Conservation (phyloP, 176 grass and related monocot species). For the Raddia guianensis region DNA sequence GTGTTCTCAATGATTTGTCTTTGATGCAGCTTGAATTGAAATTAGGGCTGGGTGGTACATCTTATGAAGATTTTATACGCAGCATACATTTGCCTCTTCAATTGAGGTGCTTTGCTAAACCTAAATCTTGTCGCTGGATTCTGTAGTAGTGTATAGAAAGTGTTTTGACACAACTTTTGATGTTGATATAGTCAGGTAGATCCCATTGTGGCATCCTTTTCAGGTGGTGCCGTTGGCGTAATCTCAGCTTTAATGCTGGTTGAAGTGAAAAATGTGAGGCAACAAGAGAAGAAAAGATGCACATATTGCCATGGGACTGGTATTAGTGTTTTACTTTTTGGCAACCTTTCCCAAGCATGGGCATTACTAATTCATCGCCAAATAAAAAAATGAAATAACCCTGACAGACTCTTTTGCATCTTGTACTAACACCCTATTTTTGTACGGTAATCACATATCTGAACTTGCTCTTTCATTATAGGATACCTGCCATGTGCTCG, state of each 20-base stretch:
- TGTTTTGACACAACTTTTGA: conserved; percentile 11
- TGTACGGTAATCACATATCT: conserved; percentile 18
- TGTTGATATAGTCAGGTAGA: conserved; percentile 74
- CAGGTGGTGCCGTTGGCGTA: conserved; percentile 84
- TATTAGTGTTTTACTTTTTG: conserved; percentile 45
- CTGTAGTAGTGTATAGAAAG: conserved; percentile 13
- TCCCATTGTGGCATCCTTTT: conserved; percentile 94
- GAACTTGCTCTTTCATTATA: conserved; percentile 42
- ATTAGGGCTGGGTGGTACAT: conserved; percentile 86
- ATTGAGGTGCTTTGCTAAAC: conserved; percentile 61
- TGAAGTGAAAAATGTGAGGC: conserved; percentile 85
- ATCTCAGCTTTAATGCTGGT: conserved; percentile 90
- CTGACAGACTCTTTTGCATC: background rate
- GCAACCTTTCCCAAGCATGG: conserved; percentile 8
- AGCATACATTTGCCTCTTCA: conserved; percentile 82
- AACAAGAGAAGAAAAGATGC: conserved; percentile 97
- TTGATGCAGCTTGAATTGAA: conserved; percentile 84
- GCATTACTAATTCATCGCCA: conserved; percentile 21
- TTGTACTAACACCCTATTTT: background rate
- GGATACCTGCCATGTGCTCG: conserved; percentile 85
- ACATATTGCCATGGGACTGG: conserved; percentile 90
- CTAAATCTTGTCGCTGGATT: conserved; percentile 20
- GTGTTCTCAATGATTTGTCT: conserved; percentile 11
- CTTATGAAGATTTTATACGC: conserved; percentile 93
- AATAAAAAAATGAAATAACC: conserved; percentile 7